Conservation (phyloP, 352 stramenopile genomes). For the Phytophthora chlamydospora region DNA sequence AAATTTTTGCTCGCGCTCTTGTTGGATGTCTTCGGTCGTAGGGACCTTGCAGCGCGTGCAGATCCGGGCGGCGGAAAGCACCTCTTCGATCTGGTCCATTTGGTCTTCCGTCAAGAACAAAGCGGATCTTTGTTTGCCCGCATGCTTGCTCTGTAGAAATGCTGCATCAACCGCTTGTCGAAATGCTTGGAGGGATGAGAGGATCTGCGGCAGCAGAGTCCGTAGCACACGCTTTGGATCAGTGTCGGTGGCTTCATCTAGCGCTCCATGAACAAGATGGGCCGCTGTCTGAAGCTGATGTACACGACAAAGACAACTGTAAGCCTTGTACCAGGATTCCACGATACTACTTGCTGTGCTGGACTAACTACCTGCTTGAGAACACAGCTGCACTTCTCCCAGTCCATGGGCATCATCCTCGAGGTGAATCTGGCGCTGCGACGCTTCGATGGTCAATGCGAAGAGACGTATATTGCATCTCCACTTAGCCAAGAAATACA, state of each 20-base stretch:
- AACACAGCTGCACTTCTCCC: conserved; percentile 32
- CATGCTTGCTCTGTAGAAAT: conserved; percentile 13
- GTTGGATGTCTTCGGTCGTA: conserved; percentile 20
- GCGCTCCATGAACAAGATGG: conserved; percentile 14
- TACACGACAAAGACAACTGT: background rate
- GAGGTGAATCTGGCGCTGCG: background rate
- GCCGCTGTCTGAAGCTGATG: conserved; percentile 36
- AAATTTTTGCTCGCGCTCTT: conserved; percentile 7
- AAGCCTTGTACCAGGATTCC: background rate
- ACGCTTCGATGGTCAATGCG: conserved; percentile 14
- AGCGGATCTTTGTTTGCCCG: background rate
- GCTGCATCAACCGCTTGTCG: conserved; percentile 19
- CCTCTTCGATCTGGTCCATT: conserved; percentile 12
- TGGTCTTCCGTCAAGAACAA: conserved; percentile 5
- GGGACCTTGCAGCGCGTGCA: conserved; percentile 15
- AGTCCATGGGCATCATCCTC: conserved; percentile 15
- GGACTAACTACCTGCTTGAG: conserved; percentile 30
- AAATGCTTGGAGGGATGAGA: conserved; percentile 34
- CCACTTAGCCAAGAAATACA: conserved; percentile 54
- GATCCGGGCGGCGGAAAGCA: conserved; percentile 15
- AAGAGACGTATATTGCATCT: conserved; percentile 12
- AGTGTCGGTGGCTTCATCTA: background rate
- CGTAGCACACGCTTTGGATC: conserved; percentile 11
- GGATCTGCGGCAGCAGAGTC: conserved; percentile 21
- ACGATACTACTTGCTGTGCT: background rate